Evolutionary conservation across 176 grass and related monocot species (phyloP).

Genomic region (Otatea glauca): DNA sequence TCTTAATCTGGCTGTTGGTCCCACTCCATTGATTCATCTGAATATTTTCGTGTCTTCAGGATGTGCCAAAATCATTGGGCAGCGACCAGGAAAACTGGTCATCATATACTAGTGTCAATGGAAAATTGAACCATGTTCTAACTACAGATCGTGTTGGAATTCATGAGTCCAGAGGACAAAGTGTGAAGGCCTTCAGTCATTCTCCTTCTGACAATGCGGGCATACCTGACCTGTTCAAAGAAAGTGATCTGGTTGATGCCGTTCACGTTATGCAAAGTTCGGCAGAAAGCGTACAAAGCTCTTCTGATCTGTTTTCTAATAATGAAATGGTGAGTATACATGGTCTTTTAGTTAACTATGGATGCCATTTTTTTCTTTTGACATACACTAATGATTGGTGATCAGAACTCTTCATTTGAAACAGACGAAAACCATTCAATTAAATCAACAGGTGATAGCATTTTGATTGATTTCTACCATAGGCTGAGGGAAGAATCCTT

Average conservation of each 20-base stretch:
- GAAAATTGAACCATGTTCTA: constrained; percentile 26
- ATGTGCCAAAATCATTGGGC: constrained; percentile 26
- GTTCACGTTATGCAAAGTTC: constrained; percentile 7
- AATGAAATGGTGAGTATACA: constrained; percentile 54
- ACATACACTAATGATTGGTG: constrained; percentile 53
- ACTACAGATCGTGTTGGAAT: constrained; percentile 16
- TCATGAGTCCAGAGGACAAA: constrained; percentile 9
- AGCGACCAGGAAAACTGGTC: constrained; percentile 46
- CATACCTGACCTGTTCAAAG: constrained; percentile 52
- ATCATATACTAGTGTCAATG: constrained; percentile 31
- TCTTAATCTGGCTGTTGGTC: neutral
- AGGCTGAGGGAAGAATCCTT: constrained; percentile 48
- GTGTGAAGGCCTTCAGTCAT: constrained; percentile 13
- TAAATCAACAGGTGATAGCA: constrained; percentile 35
- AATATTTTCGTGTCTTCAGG: constrained; percentile 16
- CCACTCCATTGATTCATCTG: neutral
- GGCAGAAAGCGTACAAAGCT: constrained; percentile 33
- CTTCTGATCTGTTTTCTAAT: constrained; percentile 50
- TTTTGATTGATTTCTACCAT: constrained; percentile 53
- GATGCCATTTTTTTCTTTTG: neutral
- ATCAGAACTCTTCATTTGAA: constrained; percentile 63
- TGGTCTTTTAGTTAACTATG: neutral
- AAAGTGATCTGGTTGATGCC: neutral
- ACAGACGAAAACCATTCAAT: constrained; percentile 53
- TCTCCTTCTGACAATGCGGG: constrained; percentile 27